phyloP scores from a whole-genome alignment of 805 yeast species.

The Saturnispora saitoi region DNA sequence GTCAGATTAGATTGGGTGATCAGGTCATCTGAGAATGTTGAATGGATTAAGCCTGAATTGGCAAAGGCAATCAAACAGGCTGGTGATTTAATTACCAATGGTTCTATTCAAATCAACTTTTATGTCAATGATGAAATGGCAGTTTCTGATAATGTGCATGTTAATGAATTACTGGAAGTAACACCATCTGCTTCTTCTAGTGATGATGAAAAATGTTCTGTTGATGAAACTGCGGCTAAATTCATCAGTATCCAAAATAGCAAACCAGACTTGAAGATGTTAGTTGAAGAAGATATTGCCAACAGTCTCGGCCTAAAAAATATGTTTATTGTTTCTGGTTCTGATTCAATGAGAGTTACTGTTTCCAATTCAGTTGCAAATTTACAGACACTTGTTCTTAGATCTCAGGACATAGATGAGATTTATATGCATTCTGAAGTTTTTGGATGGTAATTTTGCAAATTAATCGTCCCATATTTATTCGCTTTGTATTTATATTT shows the following conservation, averaged over 20 bases:
- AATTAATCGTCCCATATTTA: background rate
- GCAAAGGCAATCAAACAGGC: constrained; percentile 26
- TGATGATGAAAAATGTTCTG: background rate
- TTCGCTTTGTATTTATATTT: background rate
- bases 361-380: constrained; percentile 34
- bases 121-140: constrained; percentile 8
- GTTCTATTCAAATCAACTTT: constrained; percentile 14
- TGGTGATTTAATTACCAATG: constrained; percentile 17
- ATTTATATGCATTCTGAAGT: constrained; percentile 44
- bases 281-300: constrained; percentile 17
- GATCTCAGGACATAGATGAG: constrained; percentile 30
- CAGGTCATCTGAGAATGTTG: constrained; percentile 25
- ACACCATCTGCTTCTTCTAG: background rate
- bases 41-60: constrained; percentile 35
- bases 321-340: constrained; percentile 39
- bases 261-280: constrained; percentile 13
- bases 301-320: constrained; percentile 29
- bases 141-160: background rate
- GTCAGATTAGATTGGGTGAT: constrained; percentile 41
- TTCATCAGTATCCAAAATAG: constrained; percentile 5
- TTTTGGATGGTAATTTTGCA: constrained; percentile 33
- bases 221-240: background rate
- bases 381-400: constrained; percentile 30
- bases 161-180: background rate
- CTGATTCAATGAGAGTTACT: constrained; percentile 31